Conservation (phyloP, 192 early-diverging fungal genomes). For the Rhizophagus clarus region DNA sequence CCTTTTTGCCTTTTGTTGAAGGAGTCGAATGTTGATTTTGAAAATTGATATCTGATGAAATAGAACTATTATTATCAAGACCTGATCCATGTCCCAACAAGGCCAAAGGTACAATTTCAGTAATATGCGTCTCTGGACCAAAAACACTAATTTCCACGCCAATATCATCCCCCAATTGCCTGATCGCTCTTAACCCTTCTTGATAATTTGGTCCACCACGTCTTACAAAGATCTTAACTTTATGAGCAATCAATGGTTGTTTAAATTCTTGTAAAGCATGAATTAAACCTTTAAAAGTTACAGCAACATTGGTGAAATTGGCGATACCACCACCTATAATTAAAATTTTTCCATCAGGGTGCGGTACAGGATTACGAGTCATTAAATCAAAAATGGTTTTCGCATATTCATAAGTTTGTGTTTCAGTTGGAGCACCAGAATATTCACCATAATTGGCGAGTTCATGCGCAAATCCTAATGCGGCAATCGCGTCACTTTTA, state of each 20-base stretch:
- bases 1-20: conserved; percentile 37
- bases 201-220: conserved; percentile 99
- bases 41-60: conserved; percentile 60
- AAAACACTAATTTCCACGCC: conserved; percentile 94
- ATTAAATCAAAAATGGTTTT: conserved; percentile 98
- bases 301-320: conserved; percentile 99
- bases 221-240: conserved; percentile 93
- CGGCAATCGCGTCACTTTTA: conserved; percentile 94
- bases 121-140: conserved; percentile 97
- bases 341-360: conserved; percentile 93
- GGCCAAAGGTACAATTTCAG: conserved; percentile 97
- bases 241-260: conserved; percentile 81
- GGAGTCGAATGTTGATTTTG: conserved; percentile 54
- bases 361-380: conserved; percentile 77
- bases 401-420: conserved; percentile 98
- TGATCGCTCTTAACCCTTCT: conserved; percentile 96
- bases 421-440: conserved; percentile 99
- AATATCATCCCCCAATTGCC: conserved; percentile 88
- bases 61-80: conserved; percentile 42
- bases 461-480: conserved; percentile 89
- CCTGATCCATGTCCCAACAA: conserved; percentile 69
- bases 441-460: conserved; percentile 99
- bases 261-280: conserved; percentile 92
- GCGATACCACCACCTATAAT: conserved; percentile 99
- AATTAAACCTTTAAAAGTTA: conserved; percentile 99